Percentiles rank a stretch among this genome's conserved stretches.
phyloP scores from a whole-genome alignment of 1,139 yeast genomes.

The Sugiyamaella xylanicola region DNA sequence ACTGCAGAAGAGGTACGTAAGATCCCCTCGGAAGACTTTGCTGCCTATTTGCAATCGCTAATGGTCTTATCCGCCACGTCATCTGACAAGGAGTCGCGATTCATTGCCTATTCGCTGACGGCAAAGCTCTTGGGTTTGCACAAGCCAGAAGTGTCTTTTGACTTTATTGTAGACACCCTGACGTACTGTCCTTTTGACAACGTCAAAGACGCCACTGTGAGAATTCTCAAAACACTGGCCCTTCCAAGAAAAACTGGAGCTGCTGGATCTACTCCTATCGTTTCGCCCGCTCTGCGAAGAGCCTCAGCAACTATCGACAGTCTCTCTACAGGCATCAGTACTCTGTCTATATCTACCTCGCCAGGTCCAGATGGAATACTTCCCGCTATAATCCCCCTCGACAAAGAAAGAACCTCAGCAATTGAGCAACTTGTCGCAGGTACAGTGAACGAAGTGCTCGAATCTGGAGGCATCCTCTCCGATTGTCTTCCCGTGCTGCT shows the following conservation, averaged over 20 bases:
- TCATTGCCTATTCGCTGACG: constrained; percentile 38
- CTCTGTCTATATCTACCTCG: constrained; percentile 2
- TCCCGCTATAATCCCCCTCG: constrained; percentile 45
- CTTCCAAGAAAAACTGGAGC: constrained; percentile 9
- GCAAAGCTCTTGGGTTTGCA: constrained; percentile 51
- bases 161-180: constrained; percentile 66
- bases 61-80: constrained; percentile 45
- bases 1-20: constrained; percentile 38
- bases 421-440: constrained; percentile 47
- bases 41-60: constrained; percentile 51
- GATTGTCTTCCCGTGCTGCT: constrained; percentile 50
- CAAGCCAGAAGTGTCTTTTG: constrained; percentile 59
- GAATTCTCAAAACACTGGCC: constrained; percentile 64
- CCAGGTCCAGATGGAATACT: constrained; percentile 19
- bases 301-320: constrained; percentile 17
- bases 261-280: background rate
- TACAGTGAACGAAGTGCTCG: constrained; percentile 39
- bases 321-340: constrained; percentile 18
- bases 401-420: constrained; percentile 45
- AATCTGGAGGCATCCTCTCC: constrained; percentile 27
- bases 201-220: constrained; percentile 60
- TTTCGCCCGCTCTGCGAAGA: constrained; percentile 14
- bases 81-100: constrained; percentile 34
- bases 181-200: constrained; percentile 66
- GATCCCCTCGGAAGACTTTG: constrained; percentile 36